These are phyloP conservation scores for Petunia hybrid DNA, from an alignment of 305 asterid genomes.

Conservation along the genomic window DNA sequence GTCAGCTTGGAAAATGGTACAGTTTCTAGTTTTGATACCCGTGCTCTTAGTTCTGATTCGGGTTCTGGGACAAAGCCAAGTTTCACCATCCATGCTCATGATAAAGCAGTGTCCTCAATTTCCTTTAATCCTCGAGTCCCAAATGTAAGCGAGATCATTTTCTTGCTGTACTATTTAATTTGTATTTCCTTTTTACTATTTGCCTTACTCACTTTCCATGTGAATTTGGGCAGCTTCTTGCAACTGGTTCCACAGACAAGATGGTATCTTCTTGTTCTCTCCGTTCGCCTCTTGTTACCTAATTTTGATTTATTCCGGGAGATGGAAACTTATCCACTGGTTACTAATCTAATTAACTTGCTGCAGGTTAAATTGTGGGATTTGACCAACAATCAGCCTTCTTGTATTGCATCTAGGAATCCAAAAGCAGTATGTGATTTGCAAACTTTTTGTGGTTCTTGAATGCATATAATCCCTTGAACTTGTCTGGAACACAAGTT, in stretches of 20 bases:
- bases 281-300: neutral
- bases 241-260: slow-evolving; percentile 93
- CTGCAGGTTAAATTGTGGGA: slow-evolving; percentile 96
- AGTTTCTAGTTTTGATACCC: slow-evolving; percentile 75
- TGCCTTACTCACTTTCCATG: slow-evolving; percentile 36
- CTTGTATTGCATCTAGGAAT: slow-evolving; percentile 73
- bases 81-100: slow-evolving; percentile 81
- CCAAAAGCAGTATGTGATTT: slow-evolving; percentile 75
- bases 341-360: neutral
- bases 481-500: neutral
- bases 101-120: slow-evolving; percentile 75
- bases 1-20: slow-evolving; percentile 90
- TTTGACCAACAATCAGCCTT: slow-evolving; percentile 74
- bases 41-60: slow-evolving; percentile 56
- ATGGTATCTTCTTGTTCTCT: slow-evolving; percentile 53
- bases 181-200: neutral
- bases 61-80: slow-evolving; percentile 60
- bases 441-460: slow-evolving; percentile 7
- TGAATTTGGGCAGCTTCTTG: slow-evolving; percentile 72
- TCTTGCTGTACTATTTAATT: neutral
- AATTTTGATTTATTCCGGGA: neutral
- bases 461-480: neutral
- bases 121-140: slow-evolving; percentile 70
- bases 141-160: slow-evolving; percentile 53
- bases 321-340: neutral